Base-by-base conservation (phyloP, 208 protist species). In the Acanthamoeba royreba region DNA sequence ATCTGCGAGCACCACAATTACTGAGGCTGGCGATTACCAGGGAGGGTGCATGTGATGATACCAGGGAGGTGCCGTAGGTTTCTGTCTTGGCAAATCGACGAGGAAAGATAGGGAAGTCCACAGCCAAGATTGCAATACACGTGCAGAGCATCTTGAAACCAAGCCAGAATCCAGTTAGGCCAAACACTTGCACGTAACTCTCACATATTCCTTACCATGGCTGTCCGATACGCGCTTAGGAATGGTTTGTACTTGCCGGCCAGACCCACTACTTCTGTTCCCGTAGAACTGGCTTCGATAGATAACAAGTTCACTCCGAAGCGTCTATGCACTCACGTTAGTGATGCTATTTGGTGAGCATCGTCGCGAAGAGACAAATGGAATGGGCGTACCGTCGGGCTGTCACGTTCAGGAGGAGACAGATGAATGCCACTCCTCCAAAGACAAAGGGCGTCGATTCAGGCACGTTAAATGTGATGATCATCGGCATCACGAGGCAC, bases 71-170 rank as follows among this genome's bases (percentile, higher is more conserved):
- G 53, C 97, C 97, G 93, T 93, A 98, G 1, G 52, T 97, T 81
- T 98, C 97, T 8, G 97, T 97, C 94, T 98, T 98, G 52, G 95
- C 93, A n/a, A 98, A 97, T 52, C 96, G 93, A 47, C 96, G 94
- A 45, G 97, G 97, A 74, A 98, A 98, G 42, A 96, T 63, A 28
- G 43, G 46, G 92, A 98, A 98, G 93, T 98, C 97, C 11, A 98
- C 97, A 0, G 96, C 97, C 0, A 98, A 81, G 72, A 98, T 98
- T 35, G 93, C 77, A n/a, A 97, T 77, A 74, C 91, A 92, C 4
- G 96, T 97, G 15, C 38, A 61, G 1, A 97, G 42, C 96, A 97
- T 95, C 72, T 97, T 31, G 74, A 43, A 92, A 93, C 15, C 63
- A 42, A 35, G 63, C 83, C 33, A 95, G 38, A 74, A 96, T n/a